These are phyloP conservation scores for Elaeagnus macrophylla DNA, from an alignment of 306 rosid genomes.

Conservation along the genomic window DNA sequence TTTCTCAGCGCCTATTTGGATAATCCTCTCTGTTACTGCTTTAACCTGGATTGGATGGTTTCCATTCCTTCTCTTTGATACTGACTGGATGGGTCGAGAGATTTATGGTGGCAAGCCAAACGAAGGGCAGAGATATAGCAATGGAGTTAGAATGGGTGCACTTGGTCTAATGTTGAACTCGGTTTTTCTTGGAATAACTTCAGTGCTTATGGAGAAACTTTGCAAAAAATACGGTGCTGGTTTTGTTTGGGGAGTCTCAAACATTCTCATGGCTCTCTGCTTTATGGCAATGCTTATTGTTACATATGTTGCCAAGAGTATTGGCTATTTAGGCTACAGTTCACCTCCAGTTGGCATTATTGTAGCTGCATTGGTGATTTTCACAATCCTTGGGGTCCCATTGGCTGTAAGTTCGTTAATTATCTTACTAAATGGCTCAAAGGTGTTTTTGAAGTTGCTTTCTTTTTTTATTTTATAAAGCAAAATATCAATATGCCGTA, in stretches of 20 bases:
- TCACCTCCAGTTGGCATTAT: slow-evolving; percentile 61
- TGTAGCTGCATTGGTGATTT: slow-evolving; percentile 50
- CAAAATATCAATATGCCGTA: background rate
- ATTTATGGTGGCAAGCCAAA: slow-evolving; percentile 93
- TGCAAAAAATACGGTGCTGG: slow-evolving; percentile 84
- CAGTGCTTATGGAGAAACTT: slow-evolving; percentile 79
- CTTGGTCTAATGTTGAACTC: slow-evolving; percentile 88
- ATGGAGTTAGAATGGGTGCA: slow-evolving; percentile 91
- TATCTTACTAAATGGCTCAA: slow-evolving; percentile 20
- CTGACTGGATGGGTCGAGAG: slow-evolving; percentile 99
- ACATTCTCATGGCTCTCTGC: slow-evolving; percentile 74
- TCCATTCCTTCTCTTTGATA: slow-evolving; percentile 84
- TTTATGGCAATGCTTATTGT: slow-evolving; percentile 62
- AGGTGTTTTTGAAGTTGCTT: background rate
- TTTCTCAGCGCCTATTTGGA: slow-evolving; percentile 64
- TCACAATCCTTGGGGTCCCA: slow-evolving; percentile 79
- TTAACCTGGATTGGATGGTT: slow-evolving; percentile 94
- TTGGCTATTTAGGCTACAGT: slow-evolving; percentile 39
- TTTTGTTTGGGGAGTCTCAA: slow-evolving; percentile 84
- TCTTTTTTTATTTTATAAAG: background rate
- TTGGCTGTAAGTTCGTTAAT: slow-evolving; percentile 55
- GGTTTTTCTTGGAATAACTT: slow-evolving; percentile 79
- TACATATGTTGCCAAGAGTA: slow-evolving; percentile 53
- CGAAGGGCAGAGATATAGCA: slow-evolving; percentile 51
- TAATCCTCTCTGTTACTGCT: slow-evolving; percentile 63